A percentile compares a stretch with the other conserved stretches of the same genome.
These are phyloP conservation scores for Lyophyllum semitale DNA, from an alignment of 768 basidiomycete genomes.

Conservation along the genomic window DNA sequence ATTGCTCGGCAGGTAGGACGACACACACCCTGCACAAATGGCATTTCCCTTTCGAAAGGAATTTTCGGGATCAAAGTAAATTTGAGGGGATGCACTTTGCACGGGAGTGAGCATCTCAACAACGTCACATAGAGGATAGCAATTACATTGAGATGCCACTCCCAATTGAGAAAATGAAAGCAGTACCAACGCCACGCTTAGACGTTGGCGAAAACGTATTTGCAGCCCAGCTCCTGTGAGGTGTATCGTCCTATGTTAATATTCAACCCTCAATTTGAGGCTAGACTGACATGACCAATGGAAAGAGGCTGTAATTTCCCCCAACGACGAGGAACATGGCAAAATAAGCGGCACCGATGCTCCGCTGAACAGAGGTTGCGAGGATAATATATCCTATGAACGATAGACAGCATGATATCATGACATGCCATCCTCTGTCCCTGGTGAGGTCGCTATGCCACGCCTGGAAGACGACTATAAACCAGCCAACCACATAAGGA, in stretches of 20 bases:
- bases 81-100: constrained; percentile 52
- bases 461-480: constrained; percentile 54
- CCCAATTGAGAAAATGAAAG: constrained; percentile 60
- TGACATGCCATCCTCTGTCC: constrained; percentile 59
- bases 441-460: constrained; percentile 56
- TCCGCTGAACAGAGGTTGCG: constrained; percentile 51
- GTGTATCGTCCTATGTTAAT: not conserved
- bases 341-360: constrained; percentile 56
- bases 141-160: constrained; percentile 59
- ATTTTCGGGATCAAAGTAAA: constrained; percentile 56
- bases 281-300: constrained; percentile 52
- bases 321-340: constrained; percentile 58
- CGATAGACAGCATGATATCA: constrained; percentile 46
- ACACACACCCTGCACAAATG: constrained; percentile 50
- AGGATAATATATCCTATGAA: constrained; percentile 57
- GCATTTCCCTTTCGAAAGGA: constrained; percentile 55
- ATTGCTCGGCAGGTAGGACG: not conserved
- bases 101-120: not conserved
- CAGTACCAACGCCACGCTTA: constrained; percentile 61
- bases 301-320: constrained; percentile 56
- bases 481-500: constrained; percentile 58
- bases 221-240: constrained; percentile 57
- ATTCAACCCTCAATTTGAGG: not conserved
- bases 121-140: not conserved
- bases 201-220: constrained; percentile 61